These are phyloP conservation scores for Fusarium irregulare DNA, from an alignment of 2,329 filamentous ascomycete species.

Conservation along the genomic window DNA sequence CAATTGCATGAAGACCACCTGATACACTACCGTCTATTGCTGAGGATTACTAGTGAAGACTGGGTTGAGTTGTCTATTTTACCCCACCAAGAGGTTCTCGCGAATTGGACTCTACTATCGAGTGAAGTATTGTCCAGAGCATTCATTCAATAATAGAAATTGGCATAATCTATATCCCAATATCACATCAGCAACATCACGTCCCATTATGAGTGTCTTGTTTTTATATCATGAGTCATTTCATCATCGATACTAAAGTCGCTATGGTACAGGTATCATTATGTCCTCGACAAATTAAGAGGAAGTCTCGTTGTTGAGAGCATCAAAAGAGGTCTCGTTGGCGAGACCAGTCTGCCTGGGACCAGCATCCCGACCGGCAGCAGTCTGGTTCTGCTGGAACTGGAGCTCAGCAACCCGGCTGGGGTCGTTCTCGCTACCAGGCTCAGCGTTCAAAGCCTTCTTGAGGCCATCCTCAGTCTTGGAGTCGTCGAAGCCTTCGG, in stretches of 20 bases:
- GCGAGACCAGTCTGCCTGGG: constrained; percentile 44
- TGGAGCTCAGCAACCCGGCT: constrained; percentile 58
- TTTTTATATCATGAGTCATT: constrained; percentile 29
- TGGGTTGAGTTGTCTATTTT: not conserved
- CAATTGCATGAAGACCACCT: not conserved
- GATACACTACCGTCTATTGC: not conserved
- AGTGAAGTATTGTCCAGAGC: not conserved
- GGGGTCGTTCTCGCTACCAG: constrained; percentile 62
- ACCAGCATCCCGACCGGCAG: constrained; percentile 40
- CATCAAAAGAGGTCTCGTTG: constrained; percentile 48
- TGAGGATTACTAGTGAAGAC: not conserved
- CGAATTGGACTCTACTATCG: not conserved
- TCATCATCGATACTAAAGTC: constrained; percentile 25
- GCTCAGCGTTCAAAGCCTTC: constrained; percentile 56
- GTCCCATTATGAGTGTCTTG: not conserved
- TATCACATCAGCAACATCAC: not conserved
- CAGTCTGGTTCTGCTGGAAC: constrained; percentile 48
- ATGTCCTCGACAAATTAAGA: constrained; percentile 35
- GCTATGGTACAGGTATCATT: constrained; percentile 7
- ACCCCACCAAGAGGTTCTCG: not conserved
- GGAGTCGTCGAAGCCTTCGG: constrained; percentile 52
- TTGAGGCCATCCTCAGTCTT: constrained; percentile 52
- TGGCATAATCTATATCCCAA: not conserved
- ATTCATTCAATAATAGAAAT: not conserved
- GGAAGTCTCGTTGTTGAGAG: constrained; percentile 45